These are phyloP conservation scores for Colletotrichum phormii DNA, from an alignment of 2,329 filamentous ascomycete species.

Conservation along the genomic window DNA sequence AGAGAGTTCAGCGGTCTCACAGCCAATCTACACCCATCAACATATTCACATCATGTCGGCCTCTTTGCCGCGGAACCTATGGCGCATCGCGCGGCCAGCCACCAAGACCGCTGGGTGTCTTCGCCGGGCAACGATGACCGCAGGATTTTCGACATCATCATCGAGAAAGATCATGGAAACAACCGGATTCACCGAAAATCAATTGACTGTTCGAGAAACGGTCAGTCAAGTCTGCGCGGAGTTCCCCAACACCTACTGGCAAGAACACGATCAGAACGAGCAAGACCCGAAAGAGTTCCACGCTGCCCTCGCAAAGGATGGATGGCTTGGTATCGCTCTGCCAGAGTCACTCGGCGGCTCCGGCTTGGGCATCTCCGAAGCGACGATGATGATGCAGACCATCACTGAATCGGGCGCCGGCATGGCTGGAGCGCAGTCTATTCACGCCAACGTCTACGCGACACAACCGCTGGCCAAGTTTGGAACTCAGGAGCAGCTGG, in stretches of 20 bases:
- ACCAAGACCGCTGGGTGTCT: not conserved
- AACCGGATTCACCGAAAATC: constrained; percentile 77
- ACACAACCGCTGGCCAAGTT: constrained; percentile 82
- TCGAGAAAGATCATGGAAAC: constrained; percentile 72
- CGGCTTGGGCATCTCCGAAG: constrained; percentile 82
- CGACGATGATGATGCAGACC: constrained; percentile 89
- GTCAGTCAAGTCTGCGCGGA: constrained; percentile 75
- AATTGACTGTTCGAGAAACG: constrained; percentile 78
- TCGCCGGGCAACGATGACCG: not conserved
- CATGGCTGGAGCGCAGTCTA: constrained; percentile 76
- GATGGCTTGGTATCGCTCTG: constrained; percentile 85
- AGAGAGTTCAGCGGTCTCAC: not conserved
- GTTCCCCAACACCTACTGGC: constrained; percentile 83
- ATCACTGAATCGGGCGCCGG: constrained; percentile 83
- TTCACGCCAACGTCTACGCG: constrained; percentile 77
- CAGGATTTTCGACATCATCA: constrained; percentile 50
- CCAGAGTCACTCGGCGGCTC: constrained; percentile 80
- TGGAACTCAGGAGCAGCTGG: constrained; percentile 72
- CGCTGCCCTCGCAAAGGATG: constrained; percentile 77
- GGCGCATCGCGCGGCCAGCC: constrained; percentile 9
- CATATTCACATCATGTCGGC: not conserved
- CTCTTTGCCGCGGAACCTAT: not conserved
- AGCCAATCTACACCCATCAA: not conserved
- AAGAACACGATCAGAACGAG: constrained; percentile 75
- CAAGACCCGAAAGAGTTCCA: constrained; percentile 82